These are phyloP conservation scores for Cystobasidium ongulense DNA, from an alignment of 768 basidiomycete species.

Conservation along the genomic window DNA sequence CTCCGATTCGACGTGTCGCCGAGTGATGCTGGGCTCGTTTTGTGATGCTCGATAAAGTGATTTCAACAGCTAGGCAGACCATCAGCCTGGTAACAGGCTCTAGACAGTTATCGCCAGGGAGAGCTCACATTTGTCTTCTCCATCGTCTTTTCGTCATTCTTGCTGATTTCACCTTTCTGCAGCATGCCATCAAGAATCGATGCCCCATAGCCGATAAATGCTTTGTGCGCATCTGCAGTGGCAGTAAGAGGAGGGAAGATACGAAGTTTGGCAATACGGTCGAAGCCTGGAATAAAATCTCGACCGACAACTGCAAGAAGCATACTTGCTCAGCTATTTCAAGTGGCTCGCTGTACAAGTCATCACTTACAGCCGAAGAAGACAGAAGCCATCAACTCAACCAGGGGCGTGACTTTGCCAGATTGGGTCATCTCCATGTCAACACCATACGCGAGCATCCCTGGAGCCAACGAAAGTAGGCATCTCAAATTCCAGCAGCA, in stretches of 20 bases:
- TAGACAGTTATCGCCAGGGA: too few relatives aligned
- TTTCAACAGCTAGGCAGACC: not conserved
- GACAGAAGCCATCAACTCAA: slow-evolving; percentile 15
- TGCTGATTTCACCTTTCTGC: not conserved
- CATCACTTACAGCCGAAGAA: slow-evolving; percentile 3
- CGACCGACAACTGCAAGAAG: not conserved
- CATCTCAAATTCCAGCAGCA: not conserved
- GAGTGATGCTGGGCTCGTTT: not conserved
- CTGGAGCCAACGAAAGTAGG: not conserved
- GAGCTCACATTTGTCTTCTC: not conserved
- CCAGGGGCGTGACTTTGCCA: slow-evolving; percentile 1
- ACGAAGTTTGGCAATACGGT: not conserved
- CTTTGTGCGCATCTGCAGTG: not conserved
- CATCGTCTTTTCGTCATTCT: not conserved
- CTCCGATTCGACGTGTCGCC: not conserved
- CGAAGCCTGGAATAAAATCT: slow-evolving; percentile 13
- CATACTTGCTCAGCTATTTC: too few relatives aligned
- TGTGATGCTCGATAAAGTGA: slow-evolving; percentile 3
- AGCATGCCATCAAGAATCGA: not conserved
- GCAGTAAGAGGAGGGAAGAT: slow-evolving; percentile 8
- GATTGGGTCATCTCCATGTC: slow-evolving; percentile 23
- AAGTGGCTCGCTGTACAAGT: not conserved
- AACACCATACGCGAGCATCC: slow-evolving; percentile 10
- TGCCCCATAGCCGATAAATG: not conserved
- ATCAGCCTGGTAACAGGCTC: not conserved